phyloP scores from a whole-genome alignment of 306 rosid species.

The Cyclanthera cordifolia region DNA sequence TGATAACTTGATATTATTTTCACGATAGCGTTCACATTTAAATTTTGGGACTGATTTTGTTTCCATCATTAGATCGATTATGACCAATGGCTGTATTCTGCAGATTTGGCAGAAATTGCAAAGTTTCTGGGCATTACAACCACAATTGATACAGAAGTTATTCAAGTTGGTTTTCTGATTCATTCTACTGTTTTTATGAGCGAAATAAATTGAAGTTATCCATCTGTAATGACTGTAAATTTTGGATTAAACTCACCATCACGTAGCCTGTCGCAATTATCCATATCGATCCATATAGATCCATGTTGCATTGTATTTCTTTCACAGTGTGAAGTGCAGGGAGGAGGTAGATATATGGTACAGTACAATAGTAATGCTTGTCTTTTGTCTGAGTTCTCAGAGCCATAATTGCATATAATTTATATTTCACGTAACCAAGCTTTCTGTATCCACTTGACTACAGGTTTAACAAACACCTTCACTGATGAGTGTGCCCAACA shows the following conservation, averaged over 20 bases:
- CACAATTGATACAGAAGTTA: slow-evolving; percentile 68
- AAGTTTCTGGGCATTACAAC: slow-evolving; percentile 75
- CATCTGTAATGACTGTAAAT: background rate
- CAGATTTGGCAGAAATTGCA: slow-evolving; percentile 90
- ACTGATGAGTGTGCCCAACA: background rate
- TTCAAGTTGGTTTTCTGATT: slow-evolving; percentile 50
- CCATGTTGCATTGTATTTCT: background rate
- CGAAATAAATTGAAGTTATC: background rate
- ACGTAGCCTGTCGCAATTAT: background rate
- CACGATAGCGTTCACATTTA: background rate
- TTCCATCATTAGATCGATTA: background rate
- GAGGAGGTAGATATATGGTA: background rate
- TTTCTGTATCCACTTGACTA: background rate
- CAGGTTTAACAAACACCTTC: background rate
- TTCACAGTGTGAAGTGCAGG: background rate
- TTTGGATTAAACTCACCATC: background rate
- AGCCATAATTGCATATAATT: background rate
- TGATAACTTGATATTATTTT: background rate
- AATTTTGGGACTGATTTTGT: background rate
- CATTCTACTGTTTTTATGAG: background rate
- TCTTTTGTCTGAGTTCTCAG: background rate
- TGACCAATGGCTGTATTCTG: slow-evolving; percentile 16
- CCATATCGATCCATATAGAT: background rate
- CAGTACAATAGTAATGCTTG: background rate
- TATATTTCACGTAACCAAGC: background rate